Base-by-base conservation (phyloP, 1,284 basidiomycete genomes). In the Xerocomus minutiporus region DNA sequence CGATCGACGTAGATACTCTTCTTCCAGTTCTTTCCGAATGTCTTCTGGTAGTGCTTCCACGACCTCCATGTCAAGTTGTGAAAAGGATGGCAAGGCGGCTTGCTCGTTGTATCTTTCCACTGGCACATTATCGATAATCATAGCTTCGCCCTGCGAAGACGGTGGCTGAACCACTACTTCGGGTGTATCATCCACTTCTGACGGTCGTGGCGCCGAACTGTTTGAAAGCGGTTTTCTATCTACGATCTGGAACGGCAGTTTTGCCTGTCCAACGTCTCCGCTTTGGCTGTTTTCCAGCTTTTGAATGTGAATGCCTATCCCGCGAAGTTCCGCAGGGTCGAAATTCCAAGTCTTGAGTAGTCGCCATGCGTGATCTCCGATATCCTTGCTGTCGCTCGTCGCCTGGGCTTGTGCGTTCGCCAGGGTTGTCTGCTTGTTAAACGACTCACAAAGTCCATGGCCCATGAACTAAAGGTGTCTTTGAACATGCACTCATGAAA, bases 301-400 rank as follows among this genome's bases (percentile, higher is more conserved):
- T 62, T 89, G 86, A n/a, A 97, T 82, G 64, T 93, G 92, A 25
- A 99, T 88, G 0, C 91, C 93, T 49, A 99, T 82, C 0, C 96
- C 96, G n/a, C 97, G 81, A 15, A 99, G 74, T 60, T 99, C 96
- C 56, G 78, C 80, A 0, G 93, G 83, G 57, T 93, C 88, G 41
- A 94, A 86, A 39, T 77, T 75, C 68, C 95, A 84, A 1, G 81
- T 77, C 53, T 81, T 76, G 9, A 97, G 76, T 11, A 98, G 70
- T 55, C 80, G 78, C 81, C 89, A 89, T 1, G 91, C 88, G 51
- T 88, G 84, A n/a, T 83, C 78, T 0, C 83, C 88, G 46, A 99
- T 88, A 42, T 84, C 69, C 39, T 72, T 75, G 1, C 79, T 73
- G 58, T 96, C 86, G 63, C 84, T 86, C 0, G 91, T 93, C 3